phyloP scores from a whole-genome alignment of 1,139 yeast species.

The Yamadazyma aaseri region DNA sequence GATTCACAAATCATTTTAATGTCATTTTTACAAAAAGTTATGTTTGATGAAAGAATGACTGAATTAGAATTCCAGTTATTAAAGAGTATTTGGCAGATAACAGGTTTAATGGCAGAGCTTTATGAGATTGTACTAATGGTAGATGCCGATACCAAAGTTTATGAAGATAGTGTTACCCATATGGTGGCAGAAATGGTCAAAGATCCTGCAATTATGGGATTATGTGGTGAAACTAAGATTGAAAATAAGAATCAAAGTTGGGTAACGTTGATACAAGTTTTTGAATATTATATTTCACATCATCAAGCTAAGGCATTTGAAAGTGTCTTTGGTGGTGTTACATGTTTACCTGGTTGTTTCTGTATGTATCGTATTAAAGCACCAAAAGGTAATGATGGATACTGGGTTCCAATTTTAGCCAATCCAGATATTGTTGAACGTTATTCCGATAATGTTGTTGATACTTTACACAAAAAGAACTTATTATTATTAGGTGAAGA shows the following conservation, averaged over 20 bases:
- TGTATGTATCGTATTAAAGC: conserved; percentile 93
- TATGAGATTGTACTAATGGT: conserved; percentile 91
- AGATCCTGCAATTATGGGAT: conserved; percentile 89
- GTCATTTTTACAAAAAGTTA: conserved; percentile 88
- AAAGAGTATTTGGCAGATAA: conserved; percentile 76
- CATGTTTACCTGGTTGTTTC: conserved; percentile 98
- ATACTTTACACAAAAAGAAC: conserved; percentile 88
- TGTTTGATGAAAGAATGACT: conserved; percentile 97
- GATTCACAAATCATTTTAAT: conserved; percentile 93
- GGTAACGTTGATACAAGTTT: conserved; percentile 95
- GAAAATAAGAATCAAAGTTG: conserved; percentile 82
- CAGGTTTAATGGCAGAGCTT: conserved; percentile 84
- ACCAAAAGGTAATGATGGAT: conserved; percentile 87
- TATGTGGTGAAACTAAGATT: conserved; percentile 97
- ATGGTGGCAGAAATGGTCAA: conserved; percentile 92
- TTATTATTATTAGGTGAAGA: conserved; percentile 90
- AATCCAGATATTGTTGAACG: conserved; percentile 97
- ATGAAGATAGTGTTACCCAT: conserved; percentile 87
- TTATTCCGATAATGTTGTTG: conserved; percentile 85
- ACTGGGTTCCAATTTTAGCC: conserved; percentile 94
- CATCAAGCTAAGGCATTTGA: conserved; percentile 97
- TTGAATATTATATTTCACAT: conserved; percentile 93
- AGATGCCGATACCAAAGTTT: conserved; percentile 94
- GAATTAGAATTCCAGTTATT: conserved; percentile 84
- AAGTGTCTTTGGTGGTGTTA: conserved; percentile 93